Base-by-base conservation (phyloP, 495 filamentous ascomycete species). In the Hypoxylon fragiforme region DNA sequence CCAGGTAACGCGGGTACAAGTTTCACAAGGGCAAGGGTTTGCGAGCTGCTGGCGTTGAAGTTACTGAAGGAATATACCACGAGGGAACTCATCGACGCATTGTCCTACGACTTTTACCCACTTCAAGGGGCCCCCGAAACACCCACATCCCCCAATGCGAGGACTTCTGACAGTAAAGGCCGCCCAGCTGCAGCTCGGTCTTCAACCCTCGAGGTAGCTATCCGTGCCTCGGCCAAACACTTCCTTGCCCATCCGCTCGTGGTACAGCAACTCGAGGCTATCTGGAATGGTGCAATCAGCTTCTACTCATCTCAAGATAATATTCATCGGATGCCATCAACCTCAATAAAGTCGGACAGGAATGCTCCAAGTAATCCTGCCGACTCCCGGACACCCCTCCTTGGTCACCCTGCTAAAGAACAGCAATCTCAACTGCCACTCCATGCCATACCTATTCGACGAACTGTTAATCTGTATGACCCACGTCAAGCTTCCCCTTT, bases 81-180 rank as follows among this genome's bases (percentile, higher is more conserved):
- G 5, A 77, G 90, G 42, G 92, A 96, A 71, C 79, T 97, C 59
- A 84, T 95, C 60, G 92, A 96, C 74, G 90, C 90, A 15, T 74
- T 97, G 31, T 92, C 89, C 7, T 96, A 97, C 68, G 92, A 96
- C 60, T 96, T 96, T 65, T 87, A 90, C 66, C 92, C 92, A 1
- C 82, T 97, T 0, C 91, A 96, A 63, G 90, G 90, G 42, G 66
- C 74, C 19, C 68, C 77, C 15, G 79, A 87, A 38, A 70, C 78
- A n/a, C 70, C 78, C 1, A 68, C 74, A 1, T 66, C 55, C 50
- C 68, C 59, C 57, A 73, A 36, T 57, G 45, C 52, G 21, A 55
- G 52, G 48, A 38, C 31, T 22, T 12, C 59, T 3, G 57, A 68
- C 19, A 57, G 60, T 20, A 71, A 68, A 36, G 63, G 62, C 9